Conservation (phyloP, 768 basidiomycete genomes). For the Lactarius hatsudake region DNA sequence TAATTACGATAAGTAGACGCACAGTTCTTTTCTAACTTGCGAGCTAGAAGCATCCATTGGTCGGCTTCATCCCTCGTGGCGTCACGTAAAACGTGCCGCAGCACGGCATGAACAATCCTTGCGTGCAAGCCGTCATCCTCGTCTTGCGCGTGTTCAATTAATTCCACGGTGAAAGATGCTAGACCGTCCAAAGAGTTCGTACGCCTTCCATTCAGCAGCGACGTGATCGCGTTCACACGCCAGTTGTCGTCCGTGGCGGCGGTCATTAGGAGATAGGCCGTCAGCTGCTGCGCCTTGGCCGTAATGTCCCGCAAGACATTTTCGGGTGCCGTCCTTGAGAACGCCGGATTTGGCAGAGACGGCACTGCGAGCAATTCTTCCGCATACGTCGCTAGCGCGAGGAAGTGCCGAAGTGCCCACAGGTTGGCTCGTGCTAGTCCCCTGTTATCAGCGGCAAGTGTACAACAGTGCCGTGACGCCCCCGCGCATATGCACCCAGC, state of each 20-base stretch:
- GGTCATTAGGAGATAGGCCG: constrained; percentile 61
- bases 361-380: constrained; percentile 59
- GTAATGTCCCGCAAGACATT: constrained; percentile 42
- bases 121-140: constrained; percentile 53
- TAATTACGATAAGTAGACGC: constrained; percentile 27
- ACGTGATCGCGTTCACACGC: constrained; percentile 44
- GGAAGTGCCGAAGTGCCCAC: constrained; percentile 69
- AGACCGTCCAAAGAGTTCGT: constrained; percentile 29
- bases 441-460: constrained; percentile 56
- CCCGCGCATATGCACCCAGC: constrained; percentile 63
- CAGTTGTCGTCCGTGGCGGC: constrained; percentile 45
- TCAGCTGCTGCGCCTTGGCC: constrained; percentile 48
- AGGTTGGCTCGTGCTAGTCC: constrained; percentile 54
- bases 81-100: constrained; percentile 59
- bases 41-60: constrained; percentile 69
- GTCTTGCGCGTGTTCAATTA: constrained; percentile 35
- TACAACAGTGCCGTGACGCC: constrained; percentile 54
- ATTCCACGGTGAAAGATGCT: constrained; percentile 35
- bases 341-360: constrained; percentile 47
- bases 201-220: constrained; percentile 34
- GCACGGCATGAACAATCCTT: constrained; percentile 56
- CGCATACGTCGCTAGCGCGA: constrained; percentile 60
- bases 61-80: constrained; percentile 66
- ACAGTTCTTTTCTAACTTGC: constrained; percentile 64
- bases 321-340: constrained; percentile 39